Evolutionary conservation across 345 rosid species (phyloP).

Genomic region (Boechera divaricarpa): DNA sequence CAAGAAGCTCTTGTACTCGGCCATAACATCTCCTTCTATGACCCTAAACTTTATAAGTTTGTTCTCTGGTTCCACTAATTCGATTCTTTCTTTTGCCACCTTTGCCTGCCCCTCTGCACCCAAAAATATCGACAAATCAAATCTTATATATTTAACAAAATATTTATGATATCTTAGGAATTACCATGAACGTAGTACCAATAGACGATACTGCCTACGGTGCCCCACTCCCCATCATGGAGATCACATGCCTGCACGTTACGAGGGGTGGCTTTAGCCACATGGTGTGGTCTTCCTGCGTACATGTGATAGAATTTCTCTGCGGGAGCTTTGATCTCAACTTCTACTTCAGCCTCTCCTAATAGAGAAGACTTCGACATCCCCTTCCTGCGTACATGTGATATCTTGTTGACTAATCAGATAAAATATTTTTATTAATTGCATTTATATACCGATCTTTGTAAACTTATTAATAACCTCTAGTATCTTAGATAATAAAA

Average conservation of each 20-base stretch:
- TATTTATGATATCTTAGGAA: background rate
- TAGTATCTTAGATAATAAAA: too few relatives aligned
- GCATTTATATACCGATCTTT: background rate
- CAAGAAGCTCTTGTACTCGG: background rate
- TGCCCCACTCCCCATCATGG: slow-evolving; percentile 3
- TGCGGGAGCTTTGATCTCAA: slow-evolving; percentile 12
- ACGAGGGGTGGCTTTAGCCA: slow-evolving; percentile 6
- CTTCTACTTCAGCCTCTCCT: slow-evolving; percentile 10
- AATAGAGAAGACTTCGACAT: slow-evolving; percentile 1
- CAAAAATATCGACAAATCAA: background rate
- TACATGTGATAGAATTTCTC: background rate
- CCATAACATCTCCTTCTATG: slow-evolving; percentile 24
- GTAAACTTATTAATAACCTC: too few relatives aligned
- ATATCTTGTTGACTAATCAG: background rate
- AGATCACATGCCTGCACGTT: slow-evolving; percentile 22
- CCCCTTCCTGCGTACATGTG: too few relatives aligned
- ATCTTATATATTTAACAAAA: background rate
- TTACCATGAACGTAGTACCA: background rate
- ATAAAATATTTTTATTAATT: background rate
- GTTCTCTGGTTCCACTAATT: slow-evolving; percentile 13
- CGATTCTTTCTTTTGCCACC: slow-evolving; percentile 15
- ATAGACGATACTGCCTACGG: slow-evolving; percentile 6
- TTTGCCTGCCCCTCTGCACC: slow-evolving; percentile 14
- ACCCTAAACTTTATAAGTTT: slow-evolving; percentile 7
- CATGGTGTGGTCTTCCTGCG: slow-evolving; percentile 14